Conservation (phyloP, 2,329 filamentous ascomycete species). For the Arthrinium phaeospermum region DNA sequence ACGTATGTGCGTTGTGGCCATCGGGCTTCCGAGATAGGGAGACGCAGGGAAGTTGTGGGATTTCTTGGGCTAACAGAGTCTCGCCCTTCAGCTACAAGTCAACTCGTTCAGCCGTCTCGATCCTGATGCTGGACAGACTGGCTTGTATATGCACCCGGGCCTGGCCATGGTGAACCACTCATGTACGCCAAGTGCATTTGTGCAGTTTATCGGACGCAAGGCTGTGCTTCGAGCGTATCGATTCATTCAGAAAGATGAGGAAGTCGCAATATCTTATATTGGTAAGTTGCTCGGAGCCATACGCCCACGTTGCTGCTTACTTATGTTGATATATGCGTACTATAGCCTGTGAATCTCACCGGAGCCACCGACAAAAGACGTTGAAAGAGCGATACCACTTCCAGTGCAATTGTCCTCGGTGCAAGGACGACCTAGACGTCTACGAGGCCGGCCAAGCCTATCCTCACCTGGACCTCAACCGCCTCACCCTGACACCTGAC, state of each 20-base stretch:
- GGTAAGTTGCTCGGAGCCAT: conserved; percentile 44
- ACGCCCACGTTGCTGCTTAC: no score
- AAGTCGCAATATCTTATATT: conserved; percentile 67
- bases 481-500: conserved; percentile 51
- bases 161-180: conserved; percentile 68
- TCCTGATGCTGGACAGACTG: conserved; percentile 56
- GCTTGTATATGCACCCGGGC: conserved; percentile 61
- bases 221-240: conserved; percentile 57
- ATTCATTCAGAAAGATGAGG: conserved; percentile 56
- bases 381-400: conserved; percentile 58
- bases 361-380: conserved; percentile 47
- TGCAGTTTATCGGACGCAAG: conserved; percentile 59
- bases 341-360: conserved; percentile 55
- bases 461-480: conserved; percentile 50
- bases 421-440: conserved; percentile 55
- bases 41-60: no score
- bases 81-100: conserved; percentile 58
- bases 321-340: not conserved
- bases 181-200: conserved; percentile 64
- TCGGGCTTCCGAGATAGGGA: not conserved
- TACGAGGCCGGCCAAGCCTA: conserved; percentile 56
- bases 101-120: conserved; percentile 66
- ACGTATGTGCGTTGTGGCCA: conserved; percentile 25
- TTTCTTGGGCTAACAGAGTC: not conserved
- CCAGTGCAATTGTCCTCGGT: conserved; percentile 56